phyloP scores from a whole-genome alignment of 164 flowering plant genomes.

The Nymphaea colorata region DNA sequence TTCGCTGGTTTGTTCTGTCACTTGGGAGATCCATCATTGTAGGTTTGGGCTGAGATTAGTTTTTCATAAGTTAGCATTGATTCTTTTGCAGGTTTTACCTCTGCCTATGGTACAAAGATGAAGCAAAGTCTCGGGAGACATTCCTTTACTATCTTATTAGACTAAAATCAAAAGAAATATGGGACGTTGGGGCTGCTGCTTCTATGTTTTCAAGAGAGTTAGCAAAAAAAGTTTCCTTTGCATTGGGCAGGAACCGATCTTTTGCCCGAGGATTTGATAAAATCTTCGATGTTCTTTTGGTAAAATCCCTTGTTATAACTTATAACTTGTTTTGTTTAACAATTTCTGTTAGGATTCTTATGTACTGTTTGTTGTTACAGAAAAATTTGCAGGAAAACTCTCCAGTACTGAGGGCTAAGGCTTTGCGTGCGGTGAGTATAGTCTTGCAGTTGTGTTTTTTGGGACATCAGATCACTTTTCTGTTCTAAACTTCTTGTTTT shows the following conservation, averaged over 20 bases:
- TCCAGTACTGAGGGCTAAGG: slow-evolving; percentile 85
- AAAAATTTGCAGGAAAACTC: slow-evolving; percentile 85
- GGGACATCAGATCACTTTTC: not conserved
- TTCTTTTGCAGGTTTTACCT: slow-evolving; percentile 74
- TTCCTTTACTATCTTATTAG: slow-evolving; percentile 53
- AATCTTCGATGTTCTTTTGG: slow-evolving; percentile 82
- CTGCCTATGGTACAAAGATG: slow-evolving; percentile 92
- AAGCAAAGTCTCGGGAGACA: slow-evolving; percentile 55
- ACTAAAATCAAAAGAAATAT: slow-evolving; percentile 52
- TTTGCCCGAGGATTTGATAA: slow-evolving; percentile 94
- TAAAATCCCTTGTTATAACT: slow-evolving; percentile 16
- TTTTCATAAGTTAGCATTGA: not conserved
- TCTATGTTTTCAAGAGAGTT: slow-evolving; percentile 57
- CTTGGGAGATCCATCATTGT: not conserved
- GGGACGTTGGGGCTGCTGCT: slow-evolving; percentile 42
- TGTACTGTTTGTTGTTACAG: slow-evolving; percentile 25
- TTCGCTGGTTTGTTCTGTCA: slow-evolving; percentile 59
- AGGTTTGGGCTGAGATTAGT: not conserved
- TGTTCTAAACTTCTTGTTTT: not conserved
- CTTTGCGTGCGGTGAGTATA: slow-evolving; percentile 72
- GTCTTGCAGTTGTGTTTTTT: slow-evolving; percentile 3
- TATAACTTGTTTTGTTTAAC: slow-evolving; percentile 1
- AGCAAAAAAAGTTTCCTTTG: slow-evolving; percentile 62
- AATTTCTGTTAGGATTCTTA: not conserved
- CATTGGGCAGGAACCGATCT: slow-evolving; percentile 74